Conservation (phyloP, 2,329 filamentous ascomycete species). For the Pseudogymnoascus destructans region DNA sequence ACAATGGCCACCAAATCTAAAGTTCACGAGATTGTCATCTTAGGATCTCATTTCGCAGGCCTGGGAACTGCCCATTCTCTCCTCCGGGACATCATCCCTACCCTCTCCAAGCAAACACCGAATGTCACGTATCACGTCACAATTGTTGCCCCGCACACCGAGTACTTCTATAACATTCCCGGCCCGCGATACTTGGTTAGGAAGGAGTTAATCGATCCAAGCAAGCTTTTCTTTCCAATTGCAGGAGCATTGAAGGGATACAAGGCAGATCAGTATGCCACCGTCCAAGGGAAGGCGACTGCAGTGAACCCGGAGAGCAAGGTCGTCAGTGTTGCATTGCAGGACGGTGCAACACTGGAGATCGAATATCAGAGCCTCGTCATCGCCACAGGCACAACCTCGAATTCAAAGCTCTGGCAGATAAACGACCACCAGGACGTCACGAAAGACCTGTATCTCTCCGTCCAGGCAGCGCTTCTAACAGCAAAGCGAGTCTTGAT, state of each 20-base stretch:
- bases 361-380: conserved; percentile 37
- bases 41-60: not conserved
- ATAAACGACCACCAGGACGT: conserved; percentile 28
- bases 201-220: conserved; percentile 32
- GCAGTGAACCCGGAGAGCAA: conserved; percentile 32
- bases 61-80: not conserved
- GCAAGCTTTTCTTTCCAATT: conserved; percentile 38
- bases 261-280: conserved; percentile 32
- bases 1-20: not conserved
- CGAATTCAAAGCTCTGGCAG: conserved; percentile 35
- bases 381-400: conserved; percentile 37
- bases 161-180: conserved; percentile 40
- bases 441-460: conserved; percentile 6
- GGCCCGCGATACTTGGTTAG: conserved; percentile 40
- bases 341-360: conserved; percentile 14
- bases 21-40: not conserved
- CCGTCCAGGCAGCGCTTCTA: conserved; percentile 8
- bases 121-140: conserved; percentile 35
- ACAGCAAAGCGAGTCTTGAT: conserved; percentile 21
- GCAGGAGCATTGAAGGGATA: conserved; percentile 38
- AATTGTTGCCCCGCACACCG: conserved; percentile 38
- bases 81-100: conserved; percentile 3
- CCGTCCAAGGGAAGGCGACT: conserved; percentile 37
- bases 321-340: conserved; percentile 29
- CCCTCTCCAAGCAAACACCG: conserved; percentile 9